Evolutionary conservation across 2,329 filamentous ascomycete genomes (phyloP).

Genomic region (Ophiocordyceps australis): DNA sequence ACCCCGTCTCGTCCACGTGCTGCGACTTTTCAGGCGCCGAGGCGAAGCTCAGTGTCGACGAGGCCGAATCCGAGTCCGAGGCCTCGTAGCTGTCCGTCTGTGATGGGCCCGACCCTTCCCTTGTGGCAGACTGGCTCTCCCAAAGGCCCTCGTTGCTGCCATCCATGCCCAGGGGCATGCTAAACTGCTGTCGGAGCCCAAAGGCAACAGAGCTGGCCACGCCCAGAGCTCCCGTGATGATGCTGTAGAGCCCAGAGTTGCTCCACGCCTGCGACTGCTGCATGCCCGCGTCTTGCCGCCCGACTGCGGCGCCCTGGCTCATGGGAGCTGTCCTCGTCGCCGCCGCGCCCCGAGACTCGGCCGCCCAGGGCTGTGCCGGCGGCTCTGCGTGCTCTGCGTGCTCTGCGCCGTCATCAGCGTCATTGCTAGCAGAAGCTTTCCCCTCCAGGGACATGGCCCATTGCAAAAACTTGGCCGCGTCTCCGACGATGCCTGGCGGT

Average conservation of each 20-base stretch:
- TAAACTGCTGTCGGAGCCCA: constrained; percentile 12
- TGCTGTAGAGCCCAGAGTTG: constrained; percentile 32
- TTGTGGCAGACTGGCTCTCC: too few species aligned
- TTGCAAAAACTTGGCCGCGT: constrained; percentile 65
- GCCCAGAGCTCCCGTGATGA: constrained; percentile 33
- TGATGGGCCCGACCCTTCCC: too few species aligned
- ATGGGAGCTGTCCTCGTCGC: too few species aligned
- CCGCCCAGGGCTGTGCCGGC: not conserved
- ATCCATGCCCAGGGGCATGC: constrained; percentile 8
- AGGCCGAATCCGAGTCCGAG: constrained; percentile 14
- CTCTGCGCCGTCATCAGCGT: not conserved
- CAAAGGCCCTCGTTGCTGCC: constrained; percentile 9
- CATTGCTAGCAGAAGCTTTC: constrained; percentile 1
- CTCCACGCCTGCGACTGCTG: constrained; percentile 10
- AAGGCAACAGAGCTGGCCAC: constrained; percentile 26
- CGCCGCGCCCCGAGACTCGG: not conserved
- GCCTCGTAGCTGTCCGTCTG: constrained; percentile 11
- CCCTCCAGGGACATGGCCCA: constrained; percentile 36
- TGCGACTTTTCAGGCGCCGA: constrained; percentile 23
- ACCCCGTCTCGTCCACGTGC: constrained; percentile 9
- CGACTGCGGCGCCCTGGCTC: not conserved
- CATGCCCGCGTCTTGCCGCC: too few species aligned
- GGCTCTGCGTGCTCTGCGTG: too few species aligned
- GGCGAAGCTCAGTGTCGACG: constrained; percentile 27
- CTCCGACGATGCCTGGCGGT: constrained; percentile 59